Evolutionary conservation across 108 stramenopile genomes (phyloP), one percentile per base, ranked within the genome.

Genomic region (Epithemia pelagica): DNA sequence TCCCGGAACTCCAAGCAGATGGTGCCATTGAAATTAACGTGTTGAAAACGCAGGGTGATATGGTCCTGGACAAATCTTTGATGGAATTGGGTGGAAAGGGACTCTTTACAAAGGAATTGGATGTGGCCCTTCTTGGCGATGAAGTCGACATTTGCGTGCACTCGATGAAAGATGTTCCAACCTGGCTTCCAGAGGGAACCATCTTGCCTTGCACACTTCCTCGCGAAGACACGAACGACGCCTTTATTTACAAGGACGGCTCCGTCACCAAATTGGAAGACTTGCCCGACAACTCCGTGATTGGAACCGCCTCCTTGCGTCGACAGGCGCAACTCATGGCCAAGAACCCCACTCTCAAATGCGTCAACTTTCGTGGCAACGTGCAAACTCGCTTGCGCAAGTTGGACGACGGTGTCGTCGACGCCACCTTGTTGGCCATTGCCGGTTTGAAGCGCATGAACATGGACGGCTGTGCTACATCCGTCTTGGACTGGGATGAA

Each of bases 141-240:
- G 96, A 97, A 81, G 97, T 98, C 24, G 99, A 99, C 78, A 98
- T 99, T 60, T 99, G 97, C 72, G 99, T 99, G 32, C 99, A 99
- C 75, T 99, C 98, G 32, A 98, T 99, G 97, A 99, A 99, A 86
- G 99, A 99, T 81, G 98, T 99, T 54, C 99, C 99, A 8, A 99
- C 99, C 23, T 97, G 96, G 96, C 79, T 99, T 60, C 96, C 96
- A 8, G 96, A 95, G 1, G 96, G 95, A 27, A 98, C 98, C 25
- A 83, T 99, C 29, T 82, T 99, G 24, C 97, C 99, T 21, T 98
- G 97, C 86, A 99, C 89, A 66, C 82, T 97, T 30, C 92, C 93
- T 8, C 91, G 98, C 32, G 99, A 99, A 73, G 96, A 98, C 59
- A 97, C 99, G 59, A 95, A 95, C 69, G 99, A 99, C 81, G 97